These are phyloP conservation scores for Dipteronia sinensis DNA, from an alignment of 345 rosid genomes.

Conservation along the genomic window DNA sequence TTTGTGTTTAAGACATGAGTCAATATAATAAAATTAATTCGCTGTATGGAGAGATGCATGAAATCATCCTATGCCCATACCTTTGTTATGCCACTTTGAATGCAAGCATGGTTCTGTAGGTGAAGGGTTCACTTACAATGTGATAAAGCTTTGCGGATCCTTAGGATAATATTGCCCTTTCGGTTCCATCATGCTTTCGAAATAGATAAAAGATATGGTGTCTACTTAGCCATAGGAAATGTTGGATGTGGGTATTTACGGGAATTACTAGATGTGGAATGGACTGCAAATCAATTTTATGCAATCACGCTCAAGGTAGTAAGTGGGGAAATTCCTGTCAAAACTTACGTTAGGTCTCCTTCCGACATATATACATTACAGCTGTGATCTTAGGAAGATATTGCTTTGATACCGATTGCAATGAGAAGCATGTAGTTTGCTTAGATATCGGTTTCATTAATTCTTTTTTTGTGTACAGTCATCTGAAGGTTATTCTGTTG, in stretches of 20 bases:
- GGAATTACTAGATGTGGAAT: neutral
- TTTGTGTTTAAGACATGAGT: neutral
- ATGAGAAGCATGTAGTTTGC: neutral
- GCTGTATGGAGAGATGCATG: neutral
- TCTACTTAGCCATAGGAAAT: neutral
- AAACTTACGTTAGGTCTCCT: neutral
- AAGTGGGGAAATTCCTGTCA: neutral
- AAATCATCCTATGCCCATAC: neutral
- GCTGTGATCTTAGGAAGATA: neutral
- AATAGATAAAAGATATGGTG: neutral
- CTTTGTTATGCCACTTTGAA: neutral
- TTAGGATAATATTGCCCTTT: neutral
- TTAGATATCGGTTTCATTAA: neutral
- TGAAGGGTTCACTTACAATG: neutral
- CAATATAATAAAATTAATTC: no score
- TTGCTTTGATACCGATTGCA: neutral
- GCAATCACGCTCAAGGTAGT: neutral
- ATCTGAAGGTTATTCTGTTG: constrained; percentile 43
- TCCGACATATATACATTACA: neutral
- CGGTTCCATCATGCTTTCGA: neutral
- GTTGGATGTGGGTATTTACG: neutral
- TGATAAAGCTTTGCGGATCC: neutral
- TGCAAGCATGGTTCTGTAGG: neutral
- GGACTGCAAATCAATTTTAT: neutral
- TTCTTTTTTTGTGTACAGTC: constrained; percentile 1